Conservation (phyloP, 768 basidiomycete genomes). For the Lentinula edodes region DNA sequence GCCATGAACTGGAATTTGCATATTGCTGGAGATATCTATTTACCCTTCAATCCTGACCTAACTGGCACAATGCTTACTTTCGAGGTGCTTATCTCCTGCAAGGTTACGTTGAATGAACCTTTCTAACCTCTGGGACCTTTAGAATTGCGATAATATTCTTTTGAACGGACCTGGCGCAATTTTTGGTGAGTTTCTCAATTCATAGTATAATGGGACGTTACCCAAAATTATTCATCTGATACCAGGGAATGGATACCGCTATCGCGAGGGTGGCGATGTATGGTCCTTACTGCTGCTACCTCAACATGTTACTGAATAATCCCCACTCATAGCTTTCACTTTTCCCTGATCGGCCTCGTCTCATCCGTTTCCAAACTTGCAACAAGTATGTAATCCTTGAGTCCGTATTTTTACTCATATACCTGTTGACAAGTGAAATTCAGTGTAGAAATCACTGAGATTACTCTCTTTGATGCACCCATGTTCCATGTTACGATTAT, state of each 20-base stretch:
- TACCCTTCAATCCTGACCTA: slow-evolving; percentile 13
- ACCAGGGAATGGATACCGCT: slow-evolving; percentile 17
- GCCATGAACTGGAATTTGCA: slow-evolving; percentile 17
- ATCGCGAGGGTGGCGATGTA: slow-evolving; percentile 14
- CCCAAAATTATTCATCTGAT: too few relatives aligned
- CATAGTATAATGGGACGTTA: not conserved
- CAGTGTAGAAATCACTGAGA: slow-evolving; percentile 15
- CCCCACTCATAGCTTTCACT: slow-evolving; percentile 9
- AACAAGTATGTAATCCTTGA: slow-evolving; percentile 13
- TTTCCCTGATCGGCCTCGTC: slow-evolving; percentile 15
- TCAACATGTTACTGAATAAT: not conserved
- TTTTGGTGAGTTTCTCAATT: not conserved
- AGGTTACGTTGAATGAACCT: not conserved
- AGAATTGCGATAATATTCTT: slow-evolving; percentile 16
- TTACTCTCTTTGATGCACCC: slow-evolving; percentile 16
- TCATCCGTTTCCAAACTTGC: slow-evolving; percentile 19
- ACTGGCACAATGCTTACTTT: slow-evolving; percentile 19
- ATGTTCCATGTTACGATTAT: slow-evolving; percentile 21
- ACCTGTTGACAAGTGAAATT: not conserved
- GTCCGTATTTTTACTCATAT: not conserved
- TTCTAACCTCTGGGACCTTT: not conserved
- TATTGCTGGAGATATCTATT: slow-evolving; percentile 16
- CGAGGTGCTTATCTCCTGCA: slow-evolving; percentile 6
- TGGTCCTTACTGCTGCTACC: not conserved
- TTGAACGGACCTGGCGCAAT: slow-evolving; percentile 17